These are phyloP conservation scores for Decorospora gaudefroyi DNA, from an alignment of 2,329 filamentous ascomycete genomes.

Conservation along the genomic window DNA sequence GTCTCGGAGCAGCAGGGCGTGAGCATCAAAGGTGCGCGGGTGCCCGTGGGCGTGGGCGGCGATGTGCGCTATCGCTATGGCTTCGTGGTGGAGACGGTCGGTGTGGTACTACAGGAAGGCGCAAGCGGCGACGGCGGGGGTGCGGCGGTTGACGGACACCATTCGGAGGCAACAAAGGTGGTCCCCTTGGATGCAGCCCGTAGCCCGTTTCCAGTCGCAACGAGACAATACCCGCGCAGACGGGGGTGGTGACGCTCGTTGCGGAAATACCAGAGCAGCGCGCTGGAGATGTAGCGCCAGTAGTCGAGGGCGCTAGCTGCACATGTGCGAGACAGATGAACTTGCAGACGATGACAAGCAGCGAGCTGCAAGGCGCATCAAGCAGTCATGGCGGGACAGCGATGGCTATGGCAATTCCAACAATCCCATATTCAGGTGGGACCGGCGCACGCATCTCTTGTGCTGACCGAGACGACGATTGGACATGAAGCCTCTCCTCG, in stretches of 20 bases:
- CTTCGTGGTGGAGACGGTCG: constrained; percentile 6
- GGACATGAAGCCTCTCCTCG: too few species aligned
- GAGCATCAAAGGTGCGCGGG: constrained; percentile 12
- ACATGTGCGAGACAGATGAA: too few species aligned
- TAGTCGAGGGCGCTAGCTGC: too few species aligned
- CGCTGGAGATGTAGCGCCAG: constrained; percentile 10
- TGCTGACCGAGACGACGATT: too few species aligned
- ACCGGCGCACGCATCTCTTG: constrained; percentile 14
- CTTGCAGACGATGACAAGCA: too few species aligned
- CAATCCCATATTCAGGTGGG: constrained; percentile 15
- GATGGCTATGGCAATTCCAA: constrained; percentile 12
- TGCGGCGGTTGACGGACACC: not conserved
- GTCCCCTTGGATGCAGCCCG: not conserved
- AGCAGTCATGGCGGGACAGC: constrained; percentile 1
- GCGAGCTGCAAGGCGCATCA: too few species aligned
- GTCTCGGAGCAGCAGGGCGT: constrained; percentile 11
- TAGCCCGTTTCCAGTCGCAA: too few species aligned
- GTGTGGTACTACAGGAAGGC: not conserved
- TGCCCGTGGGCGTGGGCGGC: constrained; percentile 9
- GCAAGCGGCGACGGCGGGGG: not conserved
- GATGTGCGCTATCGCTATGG: constrained; percentile 20
- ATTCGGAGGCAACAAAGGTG: not conserved
- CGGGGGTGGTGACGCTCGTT: constrained; percentile 13
- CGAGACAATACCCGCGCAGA: too few species aligned
- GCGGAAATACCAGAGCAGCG: constrained; percentile 5